Base-by-base conservation (phyloP, 106 monocot species). In the Dioscorea dumetorum region DNA sequence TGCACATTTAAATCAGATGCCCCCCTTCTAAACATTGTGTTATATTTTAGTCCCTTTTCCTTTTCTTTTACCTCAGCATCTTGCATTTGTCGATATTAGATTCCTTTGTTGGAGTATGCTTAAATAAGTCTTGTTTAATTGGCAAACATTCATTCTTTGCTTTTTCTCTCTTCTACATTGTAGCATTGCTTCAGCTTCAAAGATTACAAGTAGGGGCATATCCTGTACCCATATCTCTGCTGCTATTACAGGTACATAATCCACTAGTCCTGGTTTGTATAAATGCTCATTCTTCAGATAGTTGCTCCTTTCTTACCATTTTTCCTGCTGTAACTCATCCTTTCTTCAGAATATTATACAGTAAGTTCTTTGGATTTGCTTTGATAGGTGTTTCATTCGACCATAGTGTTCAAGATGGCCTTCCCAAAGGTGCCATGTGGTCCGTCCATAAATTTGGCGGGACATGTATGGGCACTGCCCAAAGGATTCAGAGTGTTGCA, bases 401-500 rank as follows among this genome's bases (percentile, higher is more conserved):
- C 28, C 76, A 82, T 50, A 70, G 71, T 58, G 51, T 64, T 24
- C 78, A 79, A 59, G 67, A 58, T 34, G 71, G 56, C 48, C 70
- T 92, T 65, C 84, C 82, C 18, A 92, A 83, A 71, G 97, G 90
- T 52, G 87, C 78, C 34, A 75, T 86, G 82, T 99, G 97, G 97
- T 89, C 97, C 58, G 92, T 99, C 74, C 97, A 99, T 77, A 99
- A 99, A 73, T 99, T 99, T 83, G 97, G 97, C 62, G 97, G 97
- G 56, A 90, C 97, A 49, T 99, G 97, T 58, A 90, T 99, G 97
- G 97, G 92, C 22, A 84, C 92, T 22, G 58, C 92, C 4, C 60
- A 85, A 62, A 84, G 90, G 70, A 99, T 99, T 52, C 83, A 85
- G 61, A 85, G 60, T 85, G 99, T 90, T 56, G 89, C 93, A 67